Percentiles rank a stretch among this genome's conserved stretches.
Conservation (phyloP, 192 early-diverging fungal species). For the Lobosporangium transversale region DNA sequence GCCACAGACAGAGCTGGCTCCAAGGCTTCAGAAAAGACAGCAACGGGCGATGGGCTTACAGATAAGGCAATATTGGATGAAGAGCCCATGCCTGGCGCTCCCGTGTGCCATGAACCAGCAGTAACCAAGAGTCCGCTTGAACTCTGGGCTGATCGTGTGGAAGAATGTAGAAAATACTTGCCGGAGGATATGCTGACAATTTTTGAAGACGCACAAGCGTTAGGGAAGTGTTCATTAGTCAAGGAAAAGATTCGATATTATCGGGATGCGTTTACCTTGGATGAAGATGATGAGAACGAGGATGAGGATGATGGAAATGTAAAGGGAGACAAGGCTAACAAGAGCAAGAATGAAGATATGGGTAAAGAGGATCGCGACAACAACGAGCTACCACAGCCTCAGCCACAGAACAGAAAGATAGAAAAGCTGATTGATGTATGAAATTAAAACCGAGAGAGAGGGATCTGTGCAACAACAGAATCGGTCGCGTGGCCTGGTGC, state of each 20-base stretch:
- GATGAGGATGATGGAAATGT: not conserved
- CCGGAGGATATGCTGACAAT: not conserved
- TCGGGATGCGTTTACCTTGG: not conserved
- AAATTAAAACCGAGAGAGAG: no score
- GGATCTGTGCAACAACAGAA: no score
- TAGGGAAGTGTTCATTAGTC: slow-evolving; percentile 11
- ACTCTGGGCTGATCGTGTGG: slow-evolving; percentile 1
- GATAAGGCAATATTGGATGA: not conserved
- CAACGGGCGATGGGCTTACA: no score
- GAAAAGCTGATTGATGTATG: not conserved
- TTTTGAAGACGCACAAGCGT: not conserved
- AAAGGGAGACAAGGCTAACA: not conserved
- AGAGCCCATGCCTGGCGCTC: slow-evolving; percentile 1
- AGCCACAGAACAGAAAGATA: not conserved
- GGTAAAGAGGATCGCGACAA: no score
- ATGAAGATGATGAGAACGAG: not conserved
- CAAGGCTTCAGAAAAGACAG: no score
- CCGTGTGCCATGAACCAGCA: not conserved
- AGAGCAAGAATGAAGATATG: no score
- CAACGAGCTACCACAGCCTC: no score
- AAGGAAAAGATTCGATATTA: slow-evolving; percentile 9
- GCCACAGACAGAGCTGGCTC: no score
- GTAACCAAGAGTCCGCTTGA: slow-evolving; percentile 9
- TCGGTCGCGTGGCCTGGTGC: no score
- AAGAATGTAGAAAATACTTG: not conserved